Conservation (phyloP, 2,329 filamentous ascomycete genomes). For the Monilinia aucupariae region DNA sequence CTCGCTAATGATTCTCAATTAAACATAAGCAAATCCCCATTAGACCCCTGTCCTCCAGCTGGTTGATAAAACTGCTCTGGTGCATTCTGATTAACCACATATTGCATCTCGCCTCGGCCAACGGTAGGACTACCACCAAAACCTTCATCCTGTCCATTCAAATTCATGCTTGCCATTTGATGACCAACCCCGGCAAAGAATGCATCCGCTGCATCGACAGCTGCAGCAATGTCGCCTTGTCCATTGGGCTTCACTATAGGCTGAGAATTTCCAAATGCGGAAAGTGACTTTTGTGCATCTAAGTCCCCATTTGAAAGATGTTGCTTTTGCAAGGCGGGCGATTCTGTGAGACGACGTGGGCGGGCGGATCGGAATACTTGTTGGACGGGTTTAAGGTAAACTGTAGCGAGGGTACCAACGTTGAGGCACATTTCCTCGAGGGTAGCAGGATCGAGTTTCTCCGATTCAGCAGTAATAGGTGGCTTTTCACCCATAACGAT, state of each 20-base stretch:
- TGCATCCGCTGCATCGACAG: conserved; percentile 78
- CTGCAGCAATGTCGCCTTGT: conserved; percentile 55
- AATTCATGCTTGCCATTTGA: conserved; percentile 66
- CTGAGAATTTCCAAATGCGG: conserved; percentile 47
- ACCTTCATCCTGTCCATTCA: conserved; percentile 56
- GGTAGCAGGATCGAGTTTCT: conserved; percentile 84
- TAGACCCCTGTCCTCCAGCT: conserved; percentile 56
- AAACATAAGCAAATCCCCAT: conserved; percentile 59
- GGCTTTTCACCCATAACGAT: conserved; percentile 98
- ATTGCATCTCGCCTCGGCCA: conserved; percentile 48
- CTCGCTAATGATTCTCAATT: conserved; percentile 10
- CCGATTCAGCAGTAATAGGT: conserved; percentile 89
- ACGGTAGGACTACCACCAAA: conserved; percentile 50
- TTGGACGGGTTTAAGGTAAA: conserved; percentile 96
- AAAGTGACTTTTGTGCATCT: conserved; percentile 56
- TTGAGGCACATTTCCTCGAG: conserved; percentile 97
- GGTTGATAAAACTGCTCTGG: conserved; percentile 71
- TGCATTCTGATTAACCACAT: conserved; percentile 77
- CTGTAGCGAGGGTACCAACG: conserved; percentile 90
- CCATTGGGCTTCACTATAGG: conserved; percentile 30
- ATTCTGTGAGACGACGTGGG: conserved; percentile 71
- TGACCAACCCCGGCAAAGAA: conserved; percentile 79
- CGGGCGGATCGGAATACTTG: conserved; percentile 91
- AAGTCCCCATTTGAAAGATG: conserved; percentile 49
- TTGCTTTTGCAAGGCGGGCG: conserved; percentile 77